Conservation (phyloP, 164 flowering plant genomes). For the Platanus orientalis region DNA sequence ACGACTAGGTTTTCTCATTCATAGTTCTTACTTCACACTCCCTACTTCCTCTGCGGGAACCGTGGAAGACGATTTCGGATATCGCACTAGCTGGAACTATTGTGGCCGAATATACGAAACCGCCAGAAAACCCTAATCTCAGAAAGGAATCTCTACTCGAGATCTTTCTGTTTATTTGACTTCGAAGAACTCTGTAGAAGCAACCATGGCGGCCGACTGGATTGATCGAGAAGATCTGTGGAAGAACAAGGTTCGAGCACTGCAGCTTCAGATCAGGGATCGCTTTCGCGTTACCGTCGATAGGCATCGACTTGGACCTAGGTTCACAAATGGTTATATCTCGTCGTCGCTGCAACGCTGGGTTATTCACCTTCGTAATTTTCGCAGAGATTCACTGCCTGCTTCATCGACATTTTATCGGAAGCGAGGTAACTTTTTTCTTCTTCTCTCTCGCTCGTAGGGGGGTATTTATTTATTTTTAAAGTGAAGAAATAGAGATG, state of each 20-base stretch:
- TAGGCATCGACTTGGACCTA: conserved; percentile 35
- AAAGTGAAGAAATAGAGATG: too few relatives aligned
- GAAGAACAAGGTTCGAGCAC: conserved; percentile 44
- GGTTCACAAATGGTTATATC: conserved; percentile 39
- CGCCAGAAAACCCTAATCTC: too few relatives aligned
- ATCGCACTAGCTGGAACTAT: too few relatives aligned
- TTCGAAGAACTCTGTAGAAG: neutral
- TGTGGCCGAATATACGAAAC: too few relatives aligned
- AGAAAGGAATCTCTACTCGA: too few relatives aligned
- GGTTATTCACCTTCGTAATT: conserved; percentile 45
- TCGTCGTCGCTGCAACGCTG: conserved; percentile 50
- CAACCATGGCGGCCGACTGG: conserved; percentile 29
- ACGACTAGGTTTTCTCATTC: too few relatives aligned
- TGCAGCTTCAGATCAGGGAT: conserved; percentile 61
- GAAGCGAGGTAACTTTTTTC: conserved; percentile 41
- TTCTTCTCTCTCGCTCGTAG: too few relatives aligned
- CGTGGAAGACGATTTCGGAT: too few relatives aligned
- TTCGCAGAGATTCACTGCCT: conserved; percentile 47
- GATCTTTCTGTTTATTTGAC: neutral
- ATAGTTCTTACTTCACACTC: too few relatives aligned
- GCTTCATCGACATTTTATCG: conserved; percentile 66
- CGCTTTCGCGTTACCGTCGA: conserved; percentile 80
- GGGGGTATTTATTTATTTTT: too few relatives aligned
- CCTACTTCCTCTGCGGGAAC: too few relatives aligned
- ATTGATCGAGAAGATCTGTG: conserved; percentile 54